A percentile compares a stretch with the other conserved stretches of the same genome.
phyloP scores from a whole-genome alignment of 2,329 filamentous ascomycete genomes.

The Lasiodiplodia sp. region DNA sequence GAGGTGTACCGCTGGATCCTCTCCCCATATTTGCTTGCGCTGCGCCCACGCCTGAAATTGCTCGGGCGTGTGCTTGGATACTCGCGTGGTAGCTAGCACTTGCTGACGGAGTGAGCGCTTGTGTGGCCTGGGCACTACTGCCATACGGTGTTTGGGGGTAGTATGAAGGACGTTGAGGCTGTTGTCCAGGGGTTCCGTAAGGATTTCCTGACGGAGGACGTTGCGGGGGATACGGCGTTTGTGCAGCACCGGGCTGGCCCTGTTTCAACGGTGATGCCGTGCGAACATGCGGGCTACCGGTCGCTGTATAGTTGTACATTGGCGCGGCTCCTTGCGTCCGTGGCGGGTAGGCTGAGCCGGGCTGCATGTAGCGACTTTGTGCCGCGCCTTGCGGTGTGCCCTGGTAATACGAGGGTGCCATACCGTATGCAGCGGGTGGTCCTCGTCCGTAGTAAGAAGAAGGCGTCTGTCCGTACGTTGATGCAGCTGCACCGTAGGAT shows the following conservation, averaged over 20 bases:
- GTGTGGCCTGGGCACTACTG: slow-evolving; percentile 42
- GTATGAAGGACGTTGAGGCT: slow-evolving; percentile 17
- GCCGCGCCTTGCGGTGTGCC: slow-evolving; percentile 43
- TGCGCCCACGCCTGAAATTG: slow-evolving; percentile 39
- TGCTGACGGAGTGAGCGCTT: slow-evolving; percentile 45
- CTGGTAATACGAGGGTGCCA: slow-evolving; percentile 43
- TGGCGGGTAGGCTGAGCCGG: slow-evolving; percentile 44
- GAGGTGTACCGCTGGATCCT: slow-evolving; percentile 46
- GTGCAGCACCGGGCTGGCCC: slow-evolving; percentile 36
- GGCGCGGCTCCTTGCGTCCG: slow-evolving; percentile 44
- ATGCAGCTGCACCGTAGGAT: slow-evolving; percentile 27
- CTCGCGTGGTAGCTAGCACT: slow-evolving; percentile 34
- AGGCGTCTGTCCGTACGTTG: slow-evolving; percentile 24
- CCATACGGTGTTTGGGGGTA: slow-evolving; percentile 23
- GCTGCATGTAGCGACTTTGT: slow-evolving; percentile 43
- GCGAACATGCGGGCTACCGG: slow-evolving; percentile 41
- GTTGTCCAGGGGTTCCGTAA: slow-evolving; percentile 26
- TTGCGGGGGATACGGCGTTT: slow-evolving; percentile 35
- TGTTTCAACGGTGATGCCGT: slow-evolving; percentile 48
- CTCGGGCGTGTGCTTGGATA: slow-evolving; percentile 42
- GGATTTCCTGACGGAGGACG: slow-evolving; percentile 38
- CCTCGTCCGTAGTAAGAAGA: slow-evolving; percentile 43
- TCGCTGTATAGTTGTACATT: slow-evolving; percentile 40
- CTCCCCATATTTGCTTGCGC: slow-evolving; percentile 40
- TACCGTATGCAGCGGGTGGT: slow-evolving; percentile 41